Percentiles rank a stretch among this genome's conserved stretches.
These are phyloP conservation scores for Camellia oleifera DNA, from an alignment of 179 eudicot species.

Conservation along the genomic window DNA sequence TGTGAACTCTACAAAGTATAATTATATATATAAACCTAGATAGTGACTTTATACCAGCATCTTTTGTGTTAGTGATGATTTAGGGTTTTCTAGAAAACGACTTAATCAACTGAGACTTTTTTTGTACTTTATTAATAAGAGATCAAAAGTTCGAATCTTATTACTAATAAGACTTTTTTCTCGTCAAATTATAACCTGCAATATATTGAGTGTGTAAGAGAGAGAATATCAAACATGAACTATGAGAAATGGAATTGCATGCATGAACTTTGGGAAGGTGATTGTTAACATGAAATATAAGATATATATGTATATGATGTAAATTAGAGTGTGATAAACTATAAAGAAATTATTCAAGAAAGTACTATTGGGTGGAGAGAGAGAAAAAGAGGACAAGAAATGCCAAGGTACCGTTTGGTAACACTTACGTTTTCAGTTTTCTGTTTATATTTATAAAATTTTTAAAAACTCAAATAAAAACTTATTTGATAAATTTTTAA, in stretches of 20 bases:
- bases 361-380: background rate
- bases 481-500: too few relatives aligned
- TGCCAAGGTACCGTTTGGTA: too few relatives aligned
- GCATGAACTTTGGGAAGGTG: background rate
- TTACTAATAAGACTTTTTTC: too few relatives aligned
- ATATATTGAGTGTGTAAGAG: too few relatives aligned
- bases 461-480: too few relatives aligned
- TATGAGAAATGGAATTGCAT: background rate
- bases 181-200: too few relatives aligned
- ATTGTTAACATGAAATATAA: background rate
- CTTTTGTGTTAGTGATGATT: background rate
- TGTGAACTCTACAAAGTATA: background rate
- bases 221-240: background rate
- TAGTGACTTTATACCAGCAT: constrained; percentile 7
- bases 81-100: background rate
- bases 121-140: background rate
- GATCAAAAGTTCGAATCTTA: background rate
- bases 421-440: too few relatives aligned
- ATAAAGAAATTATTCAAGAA: background rate
- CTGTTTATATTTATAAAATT: too few relatives aligned
- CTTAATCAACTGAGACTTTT: too few relatives aligned
- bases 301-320: background rate
- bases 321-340: background rate
- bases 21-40: constrained; percentile 2
- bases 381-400: background rate